Evolutionary conservation across 495 filamentous ascomycete genomes (phyloP), one percentile per base, ranked within the genome.

Genomic region (Penicillium herquei): DNA sequence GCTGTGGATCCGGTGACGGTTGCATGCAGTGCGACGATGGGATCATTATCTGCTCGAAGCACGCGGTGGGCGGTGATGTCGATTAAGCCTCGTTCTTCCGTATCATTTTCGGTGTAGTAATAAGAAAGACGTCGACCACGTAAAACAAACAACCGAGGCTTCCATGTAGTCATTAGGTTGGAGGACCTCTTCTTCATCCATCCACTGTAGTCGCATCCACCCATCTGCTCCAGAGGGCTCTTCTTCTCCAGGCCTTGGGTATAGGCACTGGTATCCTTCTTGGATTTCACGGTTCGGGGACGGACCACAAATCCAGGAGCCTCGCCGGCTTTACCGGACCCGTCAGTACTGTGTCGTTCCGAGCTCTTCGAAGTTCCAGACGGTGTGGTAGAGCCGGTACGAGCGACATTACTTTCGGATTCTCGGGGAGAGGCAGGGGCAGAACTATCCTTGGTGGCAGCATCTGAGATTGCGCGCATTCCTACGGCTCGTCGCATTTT

Each of bases 131-230:
- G 85, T 57, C 91, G 83, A 42, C 95, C 95, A 51, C 91, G 89
- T 33, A 99, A 79, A 17, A 98, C 88, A 64, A 99, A 99, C 33
- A 98, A 82, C 8, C 95, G 86, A 39, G 90, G 85, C 66, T 98
- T 98, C 95, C 95, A 99, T 1, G 91, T 96, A 3, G 90, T 88
- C 88, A 97, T 95, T 47, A 97, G 76, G 58, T 94, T 94, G 3
- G 90, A 91, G 45, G 90, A 96, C 64, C 92, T 87, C 81, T 99
- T 99, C 78, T 96, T 98, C 95, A 99, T 99, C 95, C 95, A 99
- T 21, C 95, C 95, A 59, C 86, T 91, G 64, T 92, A 99, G 63
- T 99, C 94, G 44, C 91, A 93, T 51, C 84, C 86, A 49, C 81
- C 74, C 72, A 96, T 92, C 56, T 94, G 91, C 66, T 96, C 90